Percentiles rank a stretch among this genome's conserved stretches.
Conservation (phyloP, 1,284 basidiomycete species). For the Porogramme epimiltina region DNA sequence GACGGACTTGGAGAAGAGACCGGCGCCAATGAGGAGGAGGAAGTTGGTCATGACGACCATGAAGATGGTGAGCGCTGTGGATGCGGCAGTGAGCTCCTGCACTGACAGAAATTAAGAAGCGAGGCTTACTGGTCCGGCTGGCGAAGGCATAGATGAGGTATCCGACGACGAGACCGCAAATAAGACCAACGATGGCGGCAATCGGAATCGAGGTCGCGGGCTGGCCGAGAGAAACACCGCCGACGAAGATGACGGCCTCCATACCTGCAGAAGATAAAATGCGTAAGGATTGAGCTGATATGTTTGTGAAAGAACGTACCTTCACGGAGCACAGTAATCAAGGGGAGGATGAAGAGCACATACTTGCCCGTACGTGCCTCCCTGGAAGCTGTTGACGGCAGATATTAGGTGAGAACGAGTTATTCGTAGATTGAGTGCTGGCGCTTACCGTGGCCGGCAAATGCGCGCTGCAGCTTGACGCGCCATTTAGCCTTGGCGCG, state of each 20-base stretch:
- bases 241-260: constrained; percentile 92
- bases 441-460: constrained; percentile 54
- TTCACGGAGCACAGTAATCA: constrained; percentile 91
- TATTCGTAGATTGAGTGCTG: neutral
- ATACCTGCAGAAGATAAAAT: constrained; percentile 46
- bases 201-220: constrained; percentile 85
- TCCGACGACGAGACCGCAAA: constrained; percentile 73
- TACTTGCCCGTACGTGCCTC: constrained; percentile 67
- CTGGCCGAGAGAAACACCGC: constrained; percentile 86
- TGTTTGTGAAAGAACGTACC: constrained; percentile 44
- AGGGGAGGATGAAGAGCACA: constrained; percentile 84
- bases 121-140: constrained; percentile 62
- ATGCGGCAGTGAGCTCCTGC: constrained; percentile 4
- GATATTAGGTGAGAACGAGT: neutral
- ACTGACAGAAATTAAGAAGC: too few species aligned
- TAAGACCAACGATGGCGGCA: constrained; percentile 81
- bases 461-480: constrained; percentile 81
- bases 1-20: constrained; percentile 78
- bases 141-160: constrained; percentile 77
- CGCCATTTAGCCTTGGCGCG: constrained; percentile 88
- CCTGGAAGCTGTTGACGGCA: constrained; percentile 35
- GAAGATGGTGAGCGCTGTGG: constrained; percentile 76
- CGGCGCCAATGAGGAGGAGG: constrained; percentile 89
- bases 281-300: neutral
- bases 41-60: constrained; percentile 88